Evolutionary conservation across 208 protist species (phyloP).

Genomic region (Leishmania tarentolae): DNA sequence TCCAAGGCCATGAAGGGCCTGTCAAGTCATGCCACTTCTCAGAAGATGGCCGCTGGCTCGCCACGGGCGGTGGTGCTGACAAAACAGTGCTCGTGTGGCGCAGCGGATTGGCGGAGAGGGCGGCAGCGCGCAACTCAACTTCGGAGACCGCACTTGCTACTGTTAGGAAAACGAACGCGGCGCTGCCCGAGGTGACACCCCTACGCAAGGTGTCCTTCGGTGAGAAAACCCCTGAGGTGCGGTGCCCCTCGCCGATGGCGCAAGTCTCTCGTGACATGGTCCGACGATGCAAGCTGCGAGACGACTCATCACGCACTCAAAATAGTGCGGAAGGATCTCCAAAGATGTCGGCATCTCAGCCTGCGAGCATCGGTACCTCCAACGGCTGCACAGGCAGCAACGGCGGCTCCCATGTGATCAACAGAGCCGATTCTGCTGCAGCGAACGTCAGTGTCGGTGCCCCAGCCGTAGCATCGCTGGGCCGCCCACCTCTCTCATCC

Average conservation of each 20-base stretch:
- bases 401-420: background rate
- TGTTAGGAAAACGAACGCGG: background rate
- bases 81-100: conserved; percentile 85
- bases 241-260: background rate
- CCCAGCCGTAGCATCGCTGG: background rate
- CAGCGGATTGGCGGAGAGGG: conserved; percentile 44
- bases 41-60: conserved; percentile 62
- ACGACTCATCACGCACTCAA: background rate
- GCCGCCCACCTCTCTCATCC: conserved; percentile 12
- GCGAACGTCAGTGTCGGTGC: background rate
- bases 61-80: conserved; percentile 67
- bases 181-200: background rate
- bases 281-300: background rate
- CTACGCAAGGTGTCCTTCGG: background rate
- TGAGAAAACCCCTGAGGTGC: background rate
- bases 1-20: conserved; percentile 79
- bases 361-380: background rate
- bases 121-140: background rate
- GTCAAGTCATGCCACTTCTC: conserved; percentile 64
- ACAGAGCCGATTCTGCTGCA: background rate
- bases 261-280: background rate
- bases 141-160: background rate
- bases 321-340: background rate
- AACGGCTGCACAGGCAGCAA: background rate
- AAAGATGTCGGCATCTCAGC: background rate